Evolutionary conservation across 2,329 filamentous ascomycete genomes (phyloP).

Genomic region (Fusarium graminum): DNA sequence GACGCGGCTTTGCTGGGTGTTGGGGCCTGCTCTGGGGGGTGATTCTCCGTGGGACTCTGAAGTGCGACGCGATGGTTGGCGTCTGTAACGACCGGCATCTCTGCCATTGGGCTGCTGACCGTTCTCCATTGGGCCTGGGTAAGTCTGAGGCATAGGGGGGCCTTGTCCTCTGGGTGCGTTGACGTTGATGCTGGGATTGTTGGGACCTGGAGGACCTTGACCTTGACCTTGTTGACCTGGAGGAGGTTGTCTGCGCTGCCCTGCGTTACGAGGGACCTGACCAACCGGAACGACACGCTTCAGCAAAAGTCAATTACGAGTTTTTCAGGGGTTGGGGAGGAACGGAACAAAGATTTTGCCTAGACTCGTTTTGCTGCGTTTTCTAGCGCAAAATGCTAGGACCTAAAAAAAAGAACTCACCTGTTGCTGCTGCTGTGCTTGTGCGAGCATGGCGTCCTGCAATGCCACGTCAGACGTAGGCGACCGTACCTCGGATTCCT

Average conservation of each 20-base stretch:
- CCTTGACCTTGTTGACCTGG: slow-evolving; percentile 20
- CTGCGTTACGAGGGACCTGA: slow-evolving; percentile 40
- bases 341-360: slow-evolving; percentile 33
- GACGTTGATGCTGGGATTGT: slow-evolving; percentile 26
- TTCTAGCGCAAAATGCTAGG: slow-evolving; percentile 1
- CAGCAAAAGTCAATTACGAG: slow-evolving; percentile 31
- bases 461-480: slow-evolving; percentile 49
- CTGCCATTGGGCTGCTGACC: slow-evolving; percentile 34
- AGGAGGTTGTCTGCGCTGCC: slow-evolving; percentile 41
- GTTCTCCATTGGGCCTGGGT: slow-evolving; percentile 38
- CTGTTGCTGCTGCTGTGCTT: slow-evolving; percentile 48
- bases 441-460: slow-evolving; percentile 49
- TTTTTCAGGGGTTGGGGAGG: background rate
- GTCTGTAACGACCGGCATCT: slow-evolving; percentile 43
- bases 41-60: slow-evolving; percentile 41
- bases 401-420: slow-evolving; percentile 23
- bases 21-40: slow-evolving; percentile 23
- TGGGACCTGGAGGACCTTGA: slow-evolving; percentile 14
- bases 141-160: slow-evolving; percentile 41
- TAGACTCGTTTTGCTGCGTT: background rate
- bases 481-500: slow-evolving; percentile 45
- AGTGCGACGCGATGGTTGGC: slow-evolving; percentile 41
- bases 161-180: slow-evolving; percentile 27
- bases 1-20: slow-evolving; percentile 40
- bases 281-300: slow-evolving; percentile 49